A percentile compares a stretch with the other conserved stretches of the same genome.
These are phyloP conservation scores for Saccharomyces hybrid DNA, from an alignment of 1,139 yeast genomes.

Conservation along the genomic window DNA sequence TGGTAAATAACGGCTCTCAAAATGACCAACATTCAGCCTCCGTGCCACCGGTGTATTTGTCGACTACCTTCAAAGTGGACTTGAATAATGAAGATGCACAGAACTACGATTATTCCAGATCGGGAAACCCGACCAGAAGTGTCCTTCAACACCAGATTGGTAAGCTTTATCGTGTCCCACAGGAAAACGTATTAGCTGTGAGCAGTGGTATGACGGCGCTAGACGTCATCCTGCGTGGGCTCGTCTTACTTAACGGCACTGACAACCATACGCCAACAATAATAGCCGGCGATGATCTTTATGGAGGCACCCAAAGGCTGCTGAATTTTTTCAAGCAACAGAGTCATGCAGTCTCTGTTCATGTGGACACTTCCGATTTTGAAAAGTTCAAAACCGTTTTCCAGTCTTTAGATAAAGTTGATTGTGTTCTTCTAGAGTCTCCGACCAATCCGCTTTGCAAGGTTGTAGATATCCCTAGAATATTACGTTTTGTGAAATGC, in stretches of 20 bases:
- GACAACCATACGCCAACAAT: constrained; percentile 28
- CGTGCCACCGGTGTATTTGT: constrained; percentile 81
- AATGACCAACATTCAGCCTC: constrained; percentile 64
- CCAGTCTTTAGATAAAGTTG: constrained; percentile 41
- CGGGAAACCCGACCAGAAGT: constrained; percentile 92
- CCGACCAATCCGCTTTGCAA: constrained; percentile 91
- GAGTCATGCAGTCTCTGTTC: constrained; percentile 62
- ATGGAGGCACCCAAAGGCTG: constrained; percentile 86
- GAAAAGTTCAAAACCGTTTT: constrained; percentile 28
- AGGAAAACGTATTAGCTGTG: constrained; percentile 68
- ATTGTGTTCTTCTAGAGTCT: constrained; percentile 62
- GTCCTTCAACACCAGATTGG: constrained; percentile 70
- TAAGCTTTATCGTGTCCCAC: constrained; percentile 53
- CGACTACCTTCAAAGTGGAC: constrained; percentile 83
- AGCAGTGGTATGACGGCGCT: constrained; percentile 90
- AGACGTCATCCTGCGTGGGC: constrained; percentile 69
- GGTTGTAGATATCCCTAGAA: constrained; percentile 67
- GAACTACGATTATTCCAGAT: constrained; percentile 82
- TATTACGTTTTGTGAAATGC: constrained; percentile 57
- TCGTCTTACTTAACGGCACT: constrained; percentile 43
- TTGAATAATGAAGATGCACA: constrained; percentile 56
- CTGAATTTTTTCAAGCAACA: constrained; percentile 62
- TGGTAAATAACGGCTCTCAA: constrained; percentile 42
- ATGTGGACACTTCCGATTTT: constrained; percentile 77
- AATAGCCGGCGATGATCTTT: constrained; percentile 86